phyloP scores from a whole-genome alignment of 352 stramenopile genomes.

The Blastocystis sp. region DNA sequence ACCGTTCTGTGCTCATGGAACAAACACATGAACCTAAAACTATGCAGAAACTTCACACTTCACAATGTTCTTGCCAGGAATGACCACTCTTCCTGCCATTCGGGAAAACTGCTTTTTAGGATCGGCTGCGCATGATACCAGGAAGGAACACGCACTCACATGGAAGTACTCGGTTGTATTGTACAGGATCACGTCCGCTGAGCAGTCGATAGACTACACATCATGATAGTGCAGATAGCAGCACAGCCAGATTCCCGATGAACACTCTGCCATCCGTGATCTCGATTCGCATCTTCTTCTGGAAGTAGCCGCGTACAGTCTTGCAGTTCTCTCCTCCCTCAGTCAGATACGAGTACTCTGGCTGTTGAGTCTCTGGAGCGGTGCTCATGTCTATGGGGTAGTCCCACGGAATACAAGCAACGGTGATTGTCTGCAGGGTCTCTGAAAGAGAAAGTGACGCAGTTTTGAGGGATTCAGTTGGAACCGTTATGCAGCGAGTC shows the following conservation, averaged over 20 bases:
- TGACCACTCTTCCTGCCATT: conserved; percentile 31
- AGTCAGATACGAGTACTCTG: conserved; percentile 20
- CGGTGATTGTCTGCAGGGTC: no score
- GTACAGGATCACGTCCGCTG: conserved; percentile 8
- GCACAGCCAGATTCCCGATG: background rate
- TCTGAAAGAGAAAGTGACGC: no score
- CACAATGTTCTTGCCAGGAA: conserved; percentile 27
- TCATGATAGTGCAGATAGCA: background rate
- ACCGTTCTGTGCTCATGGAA: background rate
- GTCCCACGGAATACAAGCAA: no score
- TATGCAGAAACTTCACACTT: conserved; percentile 46
- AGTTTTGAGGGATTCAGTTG: no score
- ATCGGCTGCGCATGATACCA: background rate
- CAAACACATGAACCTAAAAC: background rate
- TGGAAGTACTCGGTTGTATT: conserved; percentile 32
- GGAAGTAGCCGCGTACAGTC: conserved; percentile 1
- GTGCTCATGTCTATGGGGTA: no score
- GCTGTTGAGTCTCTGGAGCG: background rate
- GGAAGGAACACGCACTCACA: background rate
- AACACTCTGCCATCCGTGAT: conserved; percentile 51
- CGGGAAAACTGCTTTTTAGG: background rate
- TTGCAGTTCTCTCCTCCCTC: conserved; percentile 50
- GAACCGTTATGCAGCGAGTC: no score
- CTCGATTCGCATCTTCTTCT: conserved; percentile 33
- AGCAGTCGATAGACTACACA: conserved; percentile 9